Base-by-base conservation (phyloP, 73 alveolate species). In the Stentor roeselii region DNA sequence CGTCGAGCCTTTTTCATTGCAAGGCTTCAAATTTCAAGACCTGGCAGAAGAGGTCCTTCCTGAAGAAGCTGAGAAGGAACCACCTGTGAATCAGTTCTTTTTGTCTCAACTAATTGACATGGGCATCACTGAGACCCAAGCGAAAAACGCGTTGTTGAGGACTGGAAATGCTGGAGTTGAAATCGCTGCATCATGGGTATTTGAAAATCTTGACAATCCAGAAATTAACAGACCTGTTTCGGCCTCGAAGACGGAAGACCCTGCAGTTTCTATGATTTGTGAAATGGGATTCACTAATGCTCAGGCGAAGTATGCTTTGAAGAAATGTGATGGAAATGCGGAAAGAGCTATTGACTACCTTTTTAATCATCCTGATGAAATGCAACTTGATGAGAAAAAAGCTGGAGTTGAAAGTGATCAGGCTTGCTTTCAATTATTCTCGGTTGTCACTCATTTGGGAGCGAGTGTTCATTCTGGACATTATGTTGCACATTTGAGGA, bases 391-490 rank as follows among this genome's bases (percentile, higher is more conserved):
- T 2, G 59, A 75, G 84, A 35, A 31, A 3, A 36, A 50, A 15
- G n/a, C 39, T 30, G 84, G 74, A 76, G 67, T 27, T 76, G n/a
- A 76, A n/a, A n/a, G 67, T 1, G 67, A 50, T 50, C 84, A 32
- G 0, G 75, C 84, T 21, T 36, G 39, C 39, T 76, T 36, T 83
- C 59, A n/a, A 83, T 15, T 3, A 39, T 15, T 15, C 34, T n/a
- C 59, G 34, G 30, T 84, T 42, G 39, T 84, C 36, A 84, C 86
- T 86, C 84, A 39, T 85, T 27, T 35, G 31, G 99, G 99, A 37
- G 90, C 93, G 76, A 89, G 95, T 80, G 95, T 96, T 14, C 99
- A 96, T 76, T 93, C 95, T 83, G 99, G 99, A 11, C 99, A 97
- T 91, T 97, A 97, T 90, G 99, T 97, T 32, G 88, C 96, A 61